Evolutionary conservation across 169 alveolate species (phyloP), one percentile per base, ranked within the genome.

Genomic region (Babesia ovis): DNA sequence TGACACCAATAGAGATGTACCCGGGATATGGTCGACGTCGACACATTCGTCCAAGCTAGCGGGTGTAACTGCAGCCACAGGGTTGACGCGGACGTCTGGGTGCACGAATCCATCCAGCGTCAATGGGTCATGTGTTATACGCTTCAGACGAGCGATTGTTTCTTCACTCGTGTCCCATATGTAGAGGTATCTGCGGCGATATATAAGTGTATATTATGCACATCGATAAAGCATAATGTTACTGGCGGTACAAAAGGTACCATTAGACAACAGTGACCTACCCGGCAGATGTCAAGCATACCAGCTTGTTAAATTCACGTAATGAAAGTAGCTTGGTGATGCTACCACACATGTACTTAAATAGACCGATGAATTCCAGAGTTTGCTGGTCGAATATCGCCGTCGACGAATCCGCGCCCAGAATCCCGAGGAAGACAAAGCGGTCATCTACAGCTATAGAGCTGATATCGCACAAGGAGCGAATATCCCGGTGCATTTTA

Each of bases 241-340:
- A n/a, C n/a, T n/a, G n/a, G n/a, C n/a, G n/a, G n/a, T n/a, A n/a
- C n/a, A n/a, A n/a, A n/a, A n/a, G n/a, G n/a, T n/a, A n/a, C n/a
- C n/a, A n/a, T n/a, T n/a, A n/a, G n/a, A n/a, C n/a, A n/a, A n/a
- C n/a, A n/a, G n/a, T 39, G 14, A 73, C 75, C 23, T 64, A 74
- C 86, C 86, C 86, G 8, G 75, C 67, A 25, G 59, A 46, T 5
- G 86, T 77, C 18, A 23, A 41, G 61, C 86, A 77, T 34, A 68
- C 68, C 37, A 77, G 74, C 51, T 59, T 77, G 29, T 39, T n/a
- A 9, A 20, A 4, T 25, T 55, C 73, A 34, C 51, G 20, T 29
- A 58, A 14, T 11, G 35, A 50, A 16, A 67, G 25, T 56, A 67
- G 8, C 64, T 57, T 53, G 42, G 20, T 32, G 32, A 55, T 57